Evolutionary conservation across 805 yeast species (phyloP), one percentile per base, ranked within the genome.

Genomic region (Maudiozyma turicensis): DNA sequence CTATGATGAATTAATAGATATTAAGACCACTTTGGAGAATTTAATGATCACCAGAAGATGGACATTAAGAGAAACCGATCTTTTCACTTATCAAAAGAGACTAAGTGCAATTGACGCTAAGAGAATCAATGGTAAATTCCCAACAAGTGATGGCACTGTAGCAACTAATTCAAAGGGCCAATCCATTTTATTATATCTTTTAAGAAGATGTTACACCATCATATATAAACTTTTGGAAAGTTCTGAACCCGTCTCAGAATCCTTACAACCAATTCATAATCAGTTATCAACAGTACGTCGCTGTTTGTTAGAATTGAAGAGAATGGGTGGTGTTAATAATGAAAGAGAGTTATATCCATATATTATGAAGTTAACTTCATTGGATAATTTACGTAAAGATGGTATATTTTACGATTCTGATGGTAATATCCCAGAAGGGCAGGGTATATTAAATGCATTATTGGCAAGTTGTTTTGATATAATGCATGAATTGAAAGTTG

Each of bases 61-160:
- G 99, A 91, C 98, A 2, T 72, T 93, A 70, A 80, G 99, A 61
- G 96, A 90, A 60, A 93, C 99, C 0, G 99, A 93, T 68, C 73
- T 93, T 52, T 93, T 85, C 69, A 75, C 76, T 45, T 90, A 86
- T 64, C 95, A 89, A 67, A 80, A 82, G 59, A 74, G 75, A 53
- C 72, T 93, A 53, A 82, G 80, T 58, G 76, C 73, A 50, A 81
- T 93, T 52, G 96, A 91, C 63, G 84, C 81, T 47, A 63, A 76
- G 53, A 74, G 96, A 58, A 74, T 82, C 7, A 72, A 76, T 47
- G 86, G 86, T 5, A 73, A 73, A 54, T 83, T 84, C 54, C 66
- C 64, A 32, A 67, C 72, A 14, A 57, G 20, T 10, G 44, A 47
- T 31, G 15, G 31, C n/a, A 20, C 58, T 32, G 49, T 59, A 7